phyloP scores from a whole-genome alignment of 1,139 yeast genomes.

The Martiniozyma asiatica region DNA sequence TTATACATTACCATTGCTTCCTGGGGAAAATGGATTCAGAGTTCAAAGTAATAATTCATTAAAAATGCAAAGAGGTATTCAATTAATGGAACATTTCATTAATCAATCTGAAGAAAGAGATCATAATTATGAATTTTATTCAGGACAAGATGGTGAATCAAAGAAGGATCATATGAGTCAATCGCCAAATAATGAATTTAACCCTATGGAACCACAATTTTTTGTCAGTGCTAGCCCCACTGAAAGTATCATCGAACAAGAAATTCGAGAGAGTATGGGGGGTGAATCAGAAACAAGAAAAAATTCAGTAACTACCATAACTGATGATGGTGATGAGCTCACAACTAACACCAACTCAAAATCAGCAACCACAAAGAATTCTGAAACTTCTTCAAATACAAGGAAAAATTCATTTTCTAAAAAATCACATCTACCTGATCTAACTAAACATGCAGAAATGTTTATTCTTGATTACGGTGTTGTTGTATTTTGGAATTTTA shows the following conservation, averaged over 20 bases:
- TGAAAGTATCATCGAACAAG: slow-evolving; percentile 17
- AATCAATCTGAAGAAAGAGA: slow-evolving; percentile 76
- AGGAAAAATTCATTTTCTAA: slow-evolving; percentile 10
- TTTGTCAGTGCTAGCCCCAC: slow-evolving; percentile 30
- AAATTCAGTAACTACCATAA: background rate
- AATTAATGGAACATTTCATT: slow-evolving; percentile 62
- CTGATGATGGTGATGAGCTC: background rate
- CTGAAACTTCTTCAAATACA: slow-evolving; percentile 7
- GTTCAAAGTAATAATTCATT: slow-evolving; percentile 70
- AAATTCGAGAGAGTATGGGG: slow-evolving; percentile 1
- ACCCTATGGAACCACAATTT: slow-evolving; percentile 58
- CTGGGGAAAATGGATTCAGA: slow-evolving; percentile 78
- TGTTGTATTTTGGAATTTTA: slow-evolving; percentile 93
- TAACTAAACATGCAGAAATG: slow-evolving; percentile 77
- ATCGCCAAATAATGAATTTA: slow-evolving; percentile 28
- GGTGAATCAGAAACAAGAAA: background rate
- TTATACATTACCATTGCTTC: slow-evolving; percentile 73
- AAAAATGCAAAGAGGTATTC: slow-evolving; percentile 49
- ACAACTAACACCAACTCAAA: background rate
- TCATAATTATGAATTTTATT: slow-evolving; percentile 82
- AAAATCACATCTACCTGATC: slow-evolving; percentile 28
- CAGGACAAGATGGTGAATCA: slow-evolving; percentile 38
- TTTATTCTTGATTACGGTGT: slow-evolving; percentile 88
- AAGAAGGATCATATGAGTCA: slow-evolving; percentile 8
- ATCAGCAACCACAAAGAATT: background rate